Base-by-base conservation (phyloP, 352 stramenopile genomes). In the Phytophthora pluvialis region DNA sequence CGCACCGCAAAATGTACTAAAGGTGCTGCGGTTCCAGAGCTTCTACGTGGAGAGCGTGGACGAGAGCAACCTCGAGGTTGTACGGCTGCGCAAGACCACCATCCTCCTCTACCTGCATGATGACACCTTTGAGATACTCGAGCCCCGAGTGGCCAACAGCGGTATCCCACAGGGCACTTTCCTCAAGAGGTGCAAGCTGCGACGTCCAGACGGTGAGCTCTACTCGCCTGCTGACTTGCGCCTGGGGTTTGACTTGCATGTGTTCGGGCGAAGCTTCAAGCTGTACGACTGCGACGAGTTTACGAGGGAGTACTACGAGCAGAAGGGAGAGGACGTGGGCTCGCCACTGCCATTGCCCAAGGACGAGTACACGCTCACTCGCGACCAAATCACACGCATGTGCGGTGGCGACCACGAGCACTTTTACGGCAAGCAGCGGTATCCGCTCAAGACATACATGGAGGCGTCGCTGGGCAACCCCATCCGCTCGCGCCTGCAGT, bases 71-170 rank as follows among this genome's bases (percentile, higher is more conserved):
- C 61, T 86, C 21, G 91, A 96, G 64, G 43, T 91, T 43, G 75
- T 93, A 35, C 81, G 75, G 4, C 70, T 90, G 31, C 92, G 77
- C 64, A 92, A 77, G 46, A 94, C 83, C 60, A 78, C 82, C n/a
- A 81, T 93, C 15, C 45, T 98, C 53, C 67, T 89, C 12, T 96
- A 96, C 57, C 73, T 97, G 28, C 73, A 85, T 26, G 91, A 97
- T 61, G 83, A 96, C 47, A 96, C 84, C 21, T 92, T 97, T 36
- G 78, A 97, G 76, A 95, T 98, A 58, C 88, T 92, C 47, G 91
- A 97, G 71, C 76, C 86, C 29, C 81, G 80, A 35, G 67, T 80
- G 5, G 58, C 77, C 38, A 97, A 97, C 75, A 94, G 83, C 52
- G 91, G 91, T 8, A 93, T 97, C 32, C 79, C 80, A 3, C 87